Conservation (phyloP, 208 protist species). For the Plasmodiophora brassicae region DNA sequence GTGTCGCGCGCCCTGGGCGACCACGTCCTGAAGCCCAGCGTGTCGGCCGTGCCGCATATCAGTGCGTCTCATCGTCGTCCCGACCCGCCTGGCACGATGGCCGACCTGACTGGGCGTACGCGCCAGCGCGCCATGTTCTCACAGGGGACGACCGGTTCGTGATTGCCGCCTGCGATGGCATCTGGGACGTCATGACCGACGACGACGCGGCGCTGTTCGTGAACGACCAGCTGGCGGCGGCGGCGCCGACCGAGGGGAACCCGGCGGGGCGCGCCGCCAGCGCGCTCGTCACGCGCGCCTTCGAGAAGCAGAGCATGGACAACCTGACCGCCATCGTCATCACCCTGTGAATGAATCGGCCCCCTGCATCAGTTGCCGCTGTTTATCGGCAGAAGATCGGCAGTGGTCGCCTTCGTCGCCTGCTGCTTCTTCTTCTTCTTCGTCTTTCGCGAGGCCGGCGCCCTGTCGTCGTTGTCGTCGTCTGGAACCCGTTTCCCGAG, state of each 20-base stretch:
- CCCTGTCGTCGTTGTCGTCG: too few relatives aligned
- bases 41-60: background rate
- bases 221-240: too few relatives aligned
- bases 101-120: background rate
- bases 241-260: background rate
- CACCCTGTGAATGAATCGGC: too few relatives aligned
- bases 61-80: background rate
- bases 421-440: too few relatives aligned
- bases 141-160: background rate
- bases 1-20: background rate
- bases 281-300: background rate
- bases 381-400: too few relatives aligned
- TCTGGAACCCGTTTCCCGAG: too few relatives aligned
- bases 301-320: background rate
- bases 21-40: background rate
- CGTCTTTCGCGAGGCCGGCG: too few relatives aligned
- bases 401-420: too few relatives aligned
- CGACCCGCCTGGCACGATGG: too few relatives aligned
- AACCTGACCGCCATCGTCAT: slow-evolving; percentile 13
- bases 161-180: slow-evolving; percentile 2
- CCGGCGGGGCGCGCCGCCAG: background rate
- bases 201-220: background rate
- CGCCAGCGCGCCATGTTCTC: background rate
- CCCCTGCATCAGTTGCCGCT: too few relatives aligned
- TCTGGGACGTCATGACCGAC: slow-evolving; percentile 11